Conservation (phyloP, 1,139 yeast genomes). For the Pichia sp. region DNA sequence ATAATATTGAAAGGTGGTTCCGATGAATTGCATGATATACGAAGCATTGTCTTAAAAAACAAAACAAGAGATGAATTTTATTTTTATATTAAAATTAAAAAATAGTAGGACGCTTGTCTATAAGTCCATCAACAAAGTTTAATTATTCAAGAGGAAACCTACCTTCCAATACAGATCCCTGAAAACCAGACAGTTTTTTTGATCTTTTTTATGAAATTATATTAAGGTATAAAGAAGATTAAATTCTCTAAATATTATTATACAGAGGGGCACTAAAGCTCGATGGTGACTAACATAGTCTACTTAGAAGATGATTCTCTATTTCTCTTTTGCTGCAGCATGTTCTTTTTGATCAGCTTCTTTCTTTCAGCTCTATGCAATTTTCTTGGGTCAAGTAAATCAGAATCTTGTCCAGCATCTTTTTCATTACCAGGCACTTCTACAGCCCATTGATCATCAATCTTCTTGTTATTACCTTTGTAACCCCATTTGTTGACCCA, state of each 20-base stretch:
- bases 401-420: conserved; percentile 32
- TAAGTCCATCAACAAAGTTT: too few relatives aligned
- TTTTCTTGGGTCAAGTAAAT: conserved; percentile 75
- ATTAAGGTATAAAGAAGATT: too few relatives aligned
- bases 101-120: too few relatives aligned
- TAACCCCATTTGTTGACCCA: conserved; percentile 99
- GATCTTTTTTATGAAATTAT: too few relatives aligned
- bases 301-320: conserved; percentile 4
- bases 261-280: neutral
- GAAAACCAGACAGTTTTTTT: too few relatives aligned
- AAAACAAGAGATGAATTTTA: too few relatives aligned
- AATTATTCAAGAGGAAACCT: too few relatives aligned
- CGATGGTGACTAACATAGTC: neutral
- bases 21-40: conserved; percentile 10
- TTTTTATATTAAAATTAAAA: too few relatives aligned
- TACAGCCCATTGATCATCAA: conserved; percentile 92
- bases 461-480: conserved; percentile 81
- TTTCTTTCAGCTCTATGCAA: conserved; percentile 77
- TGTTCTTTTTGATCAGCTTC: conserved; percentile 77
- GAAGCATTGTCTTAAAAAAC: too few relatives aligned
- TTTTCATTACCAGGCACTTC: conserved; percentile 72
- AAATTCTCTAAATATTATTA: neutral
- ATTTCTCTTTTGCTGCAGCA: conserved; percentile 79
- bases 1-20: conserved; percentile 16
- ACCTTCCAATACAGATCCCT: too few relatives aligned